phyloP scores from a whole-genome alignment of 345 rosid species.

The Melastoma malabathricum region DNA sequence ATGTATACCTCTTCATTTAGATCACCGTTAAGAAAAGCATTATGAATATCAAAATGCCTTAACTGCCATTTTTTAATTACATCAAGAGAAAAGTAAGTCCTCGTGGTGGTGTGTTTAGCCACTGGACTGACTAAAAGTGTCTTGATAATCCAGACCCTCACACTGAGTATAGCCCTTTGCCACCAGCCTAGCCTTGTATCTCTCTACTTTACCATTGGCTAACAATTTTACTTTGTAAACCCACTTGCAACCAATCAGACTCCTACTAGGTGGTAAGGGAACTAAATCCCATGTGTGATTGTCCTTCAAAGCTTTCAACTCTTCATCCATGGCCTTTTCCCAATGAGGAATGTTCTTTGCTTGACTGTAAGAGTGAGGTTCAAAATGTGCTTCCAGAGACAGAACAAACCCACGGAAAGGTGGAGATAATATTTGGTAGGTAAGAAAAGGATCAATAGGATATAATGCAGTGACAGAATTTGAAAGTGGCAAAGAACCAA shows the following conservation, averaged over 20 bases:
- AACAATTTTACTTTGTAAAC: background rate
- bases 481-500: too few relatives aligned
- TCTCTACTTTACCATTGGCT: background rate
- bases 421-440: too few relatives aligned
- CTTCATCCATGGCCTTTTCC: background rate
- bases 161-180: slow-evolving; percentile 2
- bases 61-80: too few relatives aligned
- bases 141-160: background rate
- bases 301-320: background rate
- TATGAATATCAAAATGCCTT: too few relatives aligned
- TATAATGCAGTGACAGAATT: too few relatives aligned
- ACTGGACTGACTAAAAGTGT: background rate
- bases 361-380: too few relatives aligned
- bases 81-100: background rate
- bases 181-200: background rate
- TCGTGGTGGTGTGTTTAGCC: background rate
- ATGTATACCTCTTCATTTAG: too few relatives aligned
- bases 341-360: slow-evolving; percentile 1
- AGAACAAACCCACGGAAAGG: too few relatives aligned
- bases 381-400: too few relatives aligned
- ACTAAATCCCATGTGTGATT: background rate
- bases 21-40: too few relatives aligned
- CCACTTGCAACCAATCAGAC: background rate
- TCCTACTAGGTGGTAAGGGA: background rate
- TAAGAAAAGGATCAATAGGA: too few relatives aligned